Evolutionary conservation across 177 flowering plant genomes (phyloP).

Genomic region (Telopea speciosissima): DNA sequence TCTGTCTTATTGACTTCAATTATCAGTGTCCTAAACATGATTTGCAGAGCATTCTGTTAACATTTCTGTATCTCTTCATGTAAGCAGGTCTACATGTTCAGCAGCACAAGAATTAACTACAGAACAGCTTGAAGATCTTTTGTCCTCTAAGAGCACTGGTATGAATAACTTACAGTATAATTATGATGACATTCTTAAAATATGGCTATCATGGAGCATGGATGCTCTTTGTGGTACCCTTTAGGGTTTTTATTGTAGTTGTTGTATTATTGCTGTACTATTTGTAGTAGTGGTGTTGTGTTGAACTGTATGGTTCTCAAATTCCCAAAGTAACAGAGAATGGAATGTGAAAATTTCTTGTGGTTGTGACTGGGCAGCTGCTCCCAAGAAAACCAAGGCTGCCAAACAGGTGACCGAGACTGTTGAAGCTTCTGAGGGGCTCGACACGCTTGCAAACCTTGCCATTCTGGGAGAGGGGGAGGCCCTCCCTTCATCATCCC

Average conservation of each 20-base stretch:
- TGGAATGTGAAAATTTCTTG: neutral
- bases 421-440: slow-evolving; percentile 55
- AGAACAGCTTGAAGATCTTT: slow-evolving; percentile 50
- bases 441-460: slow-evolving; percentile 64
- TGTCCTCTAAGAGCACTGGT: slow-evolving; percentile 41
- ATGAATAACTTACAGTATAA: slow-evolving; percentile 2
- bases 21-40: neutral
- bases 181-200: neutral
- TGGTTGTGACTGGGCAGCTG: slow-evolving; percentile 22
- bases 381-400: slow-evolving; percentile 41
- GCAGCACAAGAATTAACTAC: slow-evolving; percentile 54
- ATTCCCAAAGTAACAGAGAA: neutral
- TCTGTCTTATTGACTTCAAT: neutral
- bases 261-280: neutral
- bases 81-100: slow-evolving; percentile 60
- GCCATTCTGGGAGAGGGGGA: slow-evolving; percentile 65
- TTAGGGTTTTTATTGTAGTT: neutral
- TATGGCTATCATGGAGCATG: neutral
- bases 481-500: slow-evolving; percentile 32
- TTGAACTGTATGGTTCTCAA: neutral
- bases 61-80: slow-evolving; percentile 10
- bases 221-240: neutral
- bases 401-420: slow-evolving; percentile 34
- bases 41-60: neutral
- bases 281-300: neutral